These are phyloP conservation scores for Penicillium soppii DNA, from an alignment of 495 filamentous ascomycete genomes.

Conservation along the genomic window DNA sequence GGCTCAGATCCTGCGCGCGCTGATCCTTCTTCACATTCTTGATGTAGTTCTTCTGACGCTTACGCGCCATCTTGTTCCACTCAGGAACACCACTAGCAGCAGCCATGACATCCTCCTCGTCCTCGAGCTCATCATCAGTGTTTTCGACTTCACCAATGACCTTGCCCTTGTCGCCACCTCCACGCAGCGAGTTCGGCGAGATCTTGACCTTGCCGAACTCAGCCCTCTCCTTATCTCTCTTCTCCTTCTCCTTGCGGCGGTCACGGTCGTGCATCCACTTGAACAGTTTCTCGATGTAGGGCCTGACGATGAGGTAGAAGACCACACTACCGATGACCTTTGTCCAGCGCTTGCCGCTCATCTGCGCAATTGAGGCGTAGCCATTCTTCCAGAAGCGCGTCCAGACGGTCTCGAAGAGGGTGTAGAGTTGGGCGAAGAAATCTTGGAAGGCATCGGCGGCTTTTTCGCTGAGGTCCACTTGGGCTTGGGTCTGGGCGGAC, in stretches of 20 bases:
- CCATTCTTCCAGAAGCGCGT: constrained; percentile 54
- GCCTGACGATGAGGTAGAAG: constrained; percentile 63
- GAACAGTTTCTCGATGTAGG: constrained; percentile 57
- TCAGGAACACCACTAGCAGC: constrained; percentile 47
- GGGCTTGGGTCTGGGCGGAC: constrained; percentile 15
- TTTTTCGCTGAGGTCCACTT: constrained; percentile 20
- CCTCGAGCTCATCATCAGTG: constrained; percentile 57
- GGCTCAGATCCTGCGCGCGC: constrained; percentile 43
- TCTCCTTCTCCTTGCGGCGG: constrained; percentile 49
- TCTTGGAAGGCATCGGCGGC: constrained; percentile 32
- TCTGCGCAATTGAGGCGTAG: constrained; percentile 50
- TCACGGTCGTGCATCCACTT: constrained; percentile 57
- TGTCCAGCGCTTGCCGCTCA: constrained; percentile 58
- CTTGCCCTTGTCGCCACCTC: constrained; percentile 48
- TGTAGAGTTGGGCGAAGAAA: constrained; percentile 37
- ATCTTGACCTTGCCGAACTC: constrained; percentile 53
- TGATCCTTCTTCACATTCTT: constrained; percentile 44
- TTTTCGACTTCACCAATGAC: constrained; percentile 43
- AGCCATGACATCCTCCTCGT: constrained; percentile 48
- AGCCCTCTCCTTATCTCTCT: constrained; percentile 42
- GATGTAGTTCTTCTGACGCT: constrained; percentile 62
- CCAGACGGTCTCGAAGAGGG: constrained; percentile 20
- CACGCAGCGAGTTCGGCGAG: constrained; percentile 59
- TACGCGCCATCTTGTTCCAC: constrained; percentile 55
- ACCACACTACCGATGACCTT: constrained; percentile 60